Evolutionary conservation across 2,329 filamentous ascomycete genomes (phyloP), one percentile per base, ranked within the genome.

Genomic region (Alternaria novae-zelandiae): DNA sequence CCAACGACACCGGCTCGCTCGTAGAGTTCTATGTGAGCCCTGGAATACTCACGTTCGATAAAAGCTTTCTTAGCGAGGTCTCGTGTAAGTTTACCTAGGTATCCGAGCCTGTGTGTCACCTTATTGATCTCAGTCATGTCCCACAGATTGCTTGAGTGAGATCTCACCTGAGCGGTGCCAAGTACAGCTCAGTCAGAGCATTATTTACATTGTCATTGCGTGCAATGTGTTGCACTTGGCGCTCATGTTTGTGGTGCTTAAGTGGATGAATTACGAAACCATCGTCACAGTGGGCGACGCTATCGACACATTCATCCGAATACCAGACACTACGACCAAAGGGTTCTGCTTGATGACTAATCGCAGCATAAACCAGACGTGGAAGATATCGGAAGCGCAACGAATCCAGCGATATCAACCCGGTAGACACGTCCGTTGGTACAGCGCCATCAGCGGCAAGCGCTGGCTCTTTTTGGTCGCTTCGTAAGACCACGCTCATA

Each of bases 211-310:
- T 6, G 36, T 41, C 36, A 41, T 41, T 11, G 15, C 36, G 0
- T 41, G 36, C 0, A 41, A 41, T 0, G 3, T 10, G 4, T 0
- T 41, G 2, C 1, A n/a, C 1, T 0, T n/a, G 4, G 2, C 15
- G 1, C 32, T 41, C 9, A 17, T 41, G n/a, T 0, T 41, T 5
- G 1, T 11, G 3, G 9, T 41, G 1, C 36, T 41, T 11, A 6
- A 0, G 9, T 17, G 36, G 36, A 41, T 41, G 36, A 11, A 41
- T 6, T 0, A 17, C 1, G 36, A 41, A 11, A 41, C 36, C 2
- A 41, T 41, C n/a, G 36, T 41, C 0, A 41, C 36, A 0, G 0
- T 11, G 0, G 36, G 36, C 36, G 36, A 41, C 36, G 36, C 32
- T 0, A 41, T 41, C 15, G 1, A 41, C 0, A 17, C 32, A 10